phyloP scores from a whole-genome alignment of 1,284 basidiomycete genomes.

The Pseudozyma thailandica region DNA sequence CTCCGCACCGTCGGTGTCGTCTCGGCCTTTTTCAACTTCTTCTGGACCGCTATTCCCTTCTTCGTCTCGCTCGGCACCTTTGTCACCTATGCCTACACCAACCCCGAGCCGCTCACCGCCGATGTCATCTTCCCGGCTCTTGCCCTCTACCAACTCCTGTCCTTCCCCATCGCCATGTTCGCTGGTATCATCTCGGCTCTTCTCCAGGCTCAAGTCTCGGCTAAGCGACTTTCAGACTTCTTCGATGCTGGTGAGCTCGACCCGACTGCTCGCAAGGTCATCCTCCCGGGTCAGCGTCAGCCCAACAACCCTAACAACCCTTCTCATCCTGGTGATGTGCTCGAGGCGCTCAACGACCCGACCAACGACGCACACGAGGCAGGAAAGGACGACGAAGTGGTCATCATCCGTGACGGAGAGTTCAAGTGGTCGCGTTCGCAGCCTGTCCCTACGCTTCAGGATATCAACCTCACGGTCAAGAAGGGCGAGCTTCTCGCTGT shows the following conservation, averaged over 20 bases:
- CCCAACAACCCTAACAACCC: slow-evolving; percentile 25
- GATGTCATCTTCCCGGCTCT: slow-evolving; percentile 70
- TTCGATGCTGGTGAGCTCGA: slow-evolving; percentile 75
- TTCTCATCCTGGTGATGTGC: slow-evolving; percentile 30
- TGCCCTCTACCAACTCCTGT: slow-evolving; percentile 71
- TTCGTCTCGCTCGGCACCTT: slow-evolving; percentile 87
- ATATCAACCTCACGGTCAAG: slow-evolving; percentile 54
- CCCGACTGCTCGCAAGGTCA: slow-evolving; percentile 68
- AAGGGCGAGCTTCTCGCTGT: slow-evolving; percentile 59
- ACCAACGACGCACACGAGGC: slow-evolving; percentile 20
- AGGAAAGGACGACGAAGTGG: slow-evolving; percentile 28
- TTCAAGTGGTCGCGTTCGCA: slow-evolving; percentile 75
- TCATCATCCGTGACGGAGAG: slow-evolving; percentile 60
- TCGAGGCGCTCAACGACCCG: slow-evolving; percentile 22
- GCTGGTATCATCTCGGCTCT: slow-evolving; percentile 64
- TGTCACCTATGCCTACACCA: slow-evolving; percentile 79
- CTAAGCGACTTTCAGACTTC: slow-evolving; percentile 67
- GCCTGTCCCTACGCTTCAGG: slow-evolving; percentile 49
- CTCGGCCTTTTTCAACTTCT: slow-evolving; percentile 77
- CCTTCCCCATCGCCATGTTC: slow-evolving; percentile 78
- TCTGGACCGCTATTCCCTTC: slow-evolving; percentile 78
- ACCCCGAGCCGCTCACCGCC: slow-evolving; percentile 74
- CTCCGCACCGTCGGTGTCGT: slow-evolving; percentile 80
- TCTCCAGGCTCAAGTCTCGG: slow-evolving; percentile 63
- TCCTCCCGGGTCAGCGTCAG: slow-evolving; percentile 33